A percentile compares a stretch with the other conserved stretches of the same genome.
These are phyloP conservation scores for Cucurbita argyrosperma DNA, from an alignment of 306 rosid genomes.

Conservation along the genomic window DNA sequence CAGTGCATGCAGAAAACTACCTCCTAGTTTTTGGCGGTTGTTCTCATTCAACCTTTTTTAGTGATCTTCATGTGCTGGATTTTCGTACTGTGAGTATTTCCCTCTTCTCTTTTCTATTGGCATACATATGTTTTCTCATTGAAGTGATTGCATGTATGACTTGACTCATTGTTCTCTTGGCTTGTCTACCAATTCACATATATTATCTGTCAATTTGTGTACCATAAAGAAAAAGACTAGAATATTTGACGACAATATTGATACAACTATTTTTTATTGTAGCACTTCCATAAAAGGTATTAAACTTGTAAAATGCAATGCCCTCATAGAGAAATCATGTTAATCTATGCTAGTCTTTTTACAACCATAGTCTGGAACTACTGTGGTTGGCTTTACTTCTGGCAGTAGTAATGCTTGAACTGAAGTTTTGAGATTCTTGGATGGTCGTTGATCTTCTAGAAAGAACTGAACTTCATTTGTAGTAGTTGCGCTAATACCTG, in stretches of 20 bases:
- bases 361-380: neutral
- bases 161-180: neutral
- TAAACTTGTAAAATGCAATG: neutral
- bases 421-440: neutral
- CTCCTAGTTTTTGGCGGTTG: slow-evolving; percentile 92
- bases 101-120: neutral
- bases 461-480: neutral
- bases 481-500: neutral
- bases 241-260: neutral
- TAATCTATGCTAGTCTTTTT: neutral
- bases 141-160: neutral
- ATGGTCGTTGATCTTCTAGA: neutral
- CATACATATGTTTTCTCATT: neutral
- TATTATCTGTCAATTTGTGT: neutral
- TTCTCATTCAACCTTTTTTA: slow-evolving; percentile 79
- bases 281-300: neutral
- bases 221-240: neutral
- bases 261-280: neutral
- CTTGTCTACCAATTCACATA: neutral
- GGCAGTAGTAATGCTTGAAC: neutral
- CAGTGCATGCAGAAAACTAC: slow-evolving; percentile 59
- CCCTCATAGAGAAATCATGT: neutral
- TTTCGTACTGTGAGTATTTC: slow-evolving; percentile 53
- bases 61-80: slow-evolving; percentile 80
- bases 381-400: neutral